Conservation (phyloP, 2,329 filamentous ascomycete species). For the Daldinia eschscholtzii region DNA sequence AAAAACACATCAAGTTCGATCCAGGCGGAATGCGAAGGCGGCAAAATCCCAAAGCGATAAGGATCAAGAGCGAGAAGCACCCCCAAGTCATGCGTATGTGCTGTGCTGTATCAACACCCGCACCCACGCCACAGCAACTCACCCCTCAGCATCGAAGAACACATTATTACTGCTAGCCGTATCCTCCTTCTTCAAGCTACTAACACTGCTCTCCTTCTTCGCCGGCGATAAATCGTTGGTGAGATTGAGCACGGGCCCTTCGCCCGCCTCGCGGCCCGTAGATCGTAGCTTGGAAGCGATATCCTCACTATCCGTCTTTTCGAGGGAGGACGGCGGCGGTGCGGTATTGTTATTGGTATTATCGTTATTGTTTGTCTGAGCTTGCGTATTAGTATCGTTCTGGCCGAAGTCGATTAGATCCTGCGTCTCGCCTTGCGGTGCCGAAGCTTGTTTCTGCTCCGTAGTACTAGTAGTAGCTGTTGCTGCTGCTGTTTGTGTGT, state of each 20-base stretch:
- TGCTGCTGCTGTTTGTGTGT: background rate
- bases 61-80: background rate
- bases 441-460: constrained; percentile 17
- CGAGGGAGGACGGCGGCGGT: background rate
- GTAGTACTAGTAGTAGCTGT: too few relatives aligned
- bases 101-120: too few relatives aligned
- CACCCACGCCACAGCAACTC: constrained; percentile 6
- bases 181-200: constrained; percentile 52
- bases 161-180: constrained; percentile 55
- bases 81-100: too few relatives aligned
- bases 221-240: constrained; percentile 59
- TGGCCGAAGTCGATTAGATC: constrained; percentile 72
- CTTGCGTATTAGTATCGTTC: constrained; percentile 49
- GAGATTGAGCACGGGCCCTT: constrained; percentile 69
- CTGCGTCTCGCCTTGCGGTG: constrained; percentile 45
- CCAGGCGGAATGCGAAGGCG: background rate
- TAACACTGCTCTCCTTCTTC: constrained; percentile 11
- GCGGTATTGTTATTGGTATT: too few relatives aligned
- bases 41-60: background rate
- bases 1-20: background rate
- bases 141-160: constrained; percentile 58
- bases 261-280: constrained; percentile 62
- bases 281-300: constrained; percentile 60
- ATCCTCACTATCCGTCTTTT: constrained; percentile 50
- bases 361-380: constrained; percentile 16